Percentiles rank a stretch among this genome's conserved stretches.
phyloP scores from a whole-genome alignment of 2,329 filamentous ascomycete species.

The Nothophoma quercina region DNA sequence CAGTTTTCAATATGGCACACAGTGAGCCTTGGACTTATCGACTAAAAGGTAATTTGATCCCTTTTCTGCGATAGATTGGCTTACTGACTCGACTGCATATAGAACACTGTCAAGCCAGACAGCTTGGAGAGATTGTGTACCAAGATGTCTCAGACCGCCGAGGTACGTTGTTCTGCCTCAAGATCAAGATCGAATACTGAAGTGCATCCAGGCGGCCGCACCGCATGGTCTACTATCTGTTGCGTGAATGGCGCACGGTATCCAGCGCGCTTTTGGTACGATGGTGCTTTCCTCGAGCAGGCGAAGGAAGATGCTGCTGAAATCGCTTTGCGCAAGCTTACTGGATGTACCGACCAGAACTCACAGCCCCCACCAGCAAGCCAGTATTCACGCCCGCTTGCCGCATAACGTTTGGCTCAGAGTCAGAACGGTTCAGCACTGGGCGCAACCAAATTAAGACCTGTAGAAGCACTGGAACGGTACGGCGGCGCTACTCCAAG shows the following conservation, averaged over 20 bases:
- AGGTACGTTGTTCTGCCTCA: too few species aligned
- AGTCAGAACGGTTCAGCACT: background rate
- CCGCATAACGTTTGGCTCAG: background rate
- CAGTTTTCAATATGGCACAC: conserved; percentile 27
- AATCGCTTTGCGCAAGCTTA: conserved; percentile 36
- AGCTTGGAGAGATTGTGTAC: conserved; percentile 38
- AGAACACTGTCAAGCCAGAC: conserved; percentile 43
- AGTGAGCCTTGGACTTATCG: conserved; percentile 34
- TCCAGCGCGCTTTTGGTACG: conserved; percentile 49
- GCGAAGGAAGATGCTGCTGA: conserved; percentile 50
- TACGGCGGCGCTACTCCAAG: background rate
- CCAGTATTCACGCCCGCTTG: conserved; percentile 24
- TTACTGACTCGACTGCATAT: conserved; percentile 4
- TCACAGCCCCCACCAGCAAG: conserved; percentile 35
- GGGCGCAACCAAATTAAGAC: too few species aligned
- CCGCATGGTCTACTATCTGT: conserved; percentile 48
- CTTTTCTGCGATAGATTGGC: background rate
- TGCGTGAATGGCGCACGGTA: conserved; percentile 36
- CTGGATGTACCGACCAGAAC: conserved; percentile 25
- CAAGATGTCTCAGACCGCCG: conserved; percentile 50
- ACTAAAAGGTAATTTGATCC: conserved; percentile 36
- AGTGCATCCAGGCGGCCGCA: conserved; percentile 42
- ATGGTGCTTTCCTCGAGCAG: conserved; percentile 42
- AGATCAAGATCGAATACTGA: conserved; percentile 5
- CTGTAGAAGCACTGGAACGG: too few species aligned